Base-by-base conservation (phyloP, 768 basidiomycete genomes). In the Kwoniella sp. region DNA sequence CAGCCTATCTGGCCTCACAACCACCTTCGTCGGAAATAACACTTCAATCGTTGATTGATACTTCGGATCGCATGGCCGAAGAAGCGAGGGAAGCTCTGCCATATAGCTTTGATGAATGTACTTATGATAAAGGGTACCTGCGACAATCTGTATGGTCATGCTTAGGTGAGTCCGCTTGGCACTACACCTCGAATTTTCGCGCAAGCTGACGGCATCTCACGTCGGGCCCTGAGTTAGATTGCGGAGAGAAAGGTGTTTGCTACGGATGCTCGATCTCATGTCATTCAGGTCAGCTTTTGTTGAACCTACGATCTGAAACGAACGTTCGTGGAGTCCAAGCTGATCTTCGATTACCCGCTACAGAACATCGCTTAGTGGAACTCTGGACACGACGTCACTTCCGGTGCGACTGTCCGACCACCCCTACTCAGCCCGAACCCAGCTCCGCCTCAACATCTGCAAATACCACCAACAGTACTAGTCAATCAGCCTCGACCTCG, bases 221-320 rank as follows among this genome's bases (percentile, higher is more conserved):
- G n/a, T n/a, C n/a, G n/a, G n/a, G n/a, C n/a, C n/a, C n/a, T n/a
- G n/a, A n/a, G n/a, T n/a, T 40, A 73, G 77, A 79, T 53, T 77
- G 76, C 47, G 72, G 72, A 0, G 71, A 72, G 33, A 71, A 73
- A 25, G 79, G 79, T 0, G 72, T 80, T 0, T 80, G 79, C 57
- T 80, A 80, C 66, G 75, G 74, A 8, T 80, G 79, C 56, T 77
- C 76, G 12, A 74, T 80, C 17, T 73, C 72, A 2, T 80, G 79
- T 74, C 79, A 80, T 65, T 70, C 71, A 7, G 74, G 76, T 77
- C 37, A 58, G 71, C 55, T 13, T n/a, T n/a, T n/a, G n/a, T n/a
- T n/a, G n/a, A n/a, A n/a, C n/a, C n/a, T 46, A 22, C 10, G 44
- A 26, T 19, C 6, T 27, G 27, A 10, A 46, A 2, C 24, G 36